These are phyloP conservation scores for Phaffomyces thermotolerans DNA, from an alignment of 805 yeast genomes.

Conservation along the genomic window DNA sequence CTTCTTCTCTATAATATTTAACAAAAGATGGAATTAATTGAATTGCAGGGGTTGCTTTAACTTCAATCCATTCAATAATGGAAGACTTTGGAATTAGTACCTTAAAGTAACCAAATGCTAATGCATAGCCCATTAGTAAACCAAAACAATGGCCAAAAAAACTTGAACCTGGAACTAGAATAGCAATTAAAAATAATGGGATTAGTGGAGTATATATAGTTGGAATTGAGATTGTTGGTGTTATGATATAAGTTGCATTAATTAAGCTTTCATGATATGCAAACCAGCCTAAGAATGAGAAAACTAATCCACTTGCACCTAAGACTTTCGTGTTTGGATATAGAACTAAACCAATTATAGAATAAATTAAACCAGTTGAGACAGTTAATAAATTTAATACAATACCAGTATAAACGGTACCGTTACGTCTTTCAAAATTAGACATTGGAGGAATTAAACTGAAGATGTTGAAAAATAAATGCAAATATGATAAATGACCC, in stretches of 20 bases:
- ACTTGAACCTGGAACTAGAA: slow-evolving; percentile 59
- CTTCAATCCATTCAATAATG: slow-evolving; percentile 58
- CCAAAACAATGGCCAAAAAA: slow-evolving; percentile 72
- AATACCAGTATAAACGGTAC: slow-evolving; percentile 81
- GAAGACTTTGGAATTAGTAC: slow-evolving; percentile 59
- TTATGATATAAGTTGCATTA: slow-evolving; percentile 34
- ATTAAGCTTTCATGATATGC: slow-evolving; percentile 40
- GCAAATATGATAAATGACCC: slow-evolving; percentile 55
- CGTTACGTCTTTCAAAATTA: slow-evolving; percentile 63
- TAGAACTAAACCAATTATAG: slow-evolving; percentile 29
- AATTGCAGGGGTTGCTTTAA: slow-evolving; percentile 42
- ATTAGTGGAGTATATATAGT: slow-evolving; percentile 54
- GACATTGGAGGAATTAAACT: slow-evolving; percentile 54
- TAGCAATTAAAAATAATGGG: slow-evolving; percentile 38
- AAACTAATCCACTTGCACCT: slow-evolving; percentile 70
- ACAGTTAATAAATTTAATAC: slow-evolving; percentile 68
- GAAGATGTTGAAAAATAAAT: slow-evolving; percentile 51
- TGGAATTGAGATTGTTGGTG: slow-evolving; percentile 42
- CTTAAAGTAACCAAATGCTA: slow-evolving; percentile 50
- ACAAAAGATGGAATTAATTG: slow-evolving; percentile 46
- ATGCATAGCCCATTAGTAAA: slow-evolving; percentile 55
- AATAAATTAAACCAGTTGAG: slow-evolving; percentile 41
- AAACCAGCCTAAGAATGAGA: slow-evolving; percentile 55
- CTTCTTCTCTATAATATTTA: slow-evolving; percentile 52
- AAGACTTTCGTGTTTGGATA: slow-evolving; percentile 47